phyloP scores from a whole-genome alignment of 768 basidiomycete genomes.

The Paxillus rubicundulus region DNA sequence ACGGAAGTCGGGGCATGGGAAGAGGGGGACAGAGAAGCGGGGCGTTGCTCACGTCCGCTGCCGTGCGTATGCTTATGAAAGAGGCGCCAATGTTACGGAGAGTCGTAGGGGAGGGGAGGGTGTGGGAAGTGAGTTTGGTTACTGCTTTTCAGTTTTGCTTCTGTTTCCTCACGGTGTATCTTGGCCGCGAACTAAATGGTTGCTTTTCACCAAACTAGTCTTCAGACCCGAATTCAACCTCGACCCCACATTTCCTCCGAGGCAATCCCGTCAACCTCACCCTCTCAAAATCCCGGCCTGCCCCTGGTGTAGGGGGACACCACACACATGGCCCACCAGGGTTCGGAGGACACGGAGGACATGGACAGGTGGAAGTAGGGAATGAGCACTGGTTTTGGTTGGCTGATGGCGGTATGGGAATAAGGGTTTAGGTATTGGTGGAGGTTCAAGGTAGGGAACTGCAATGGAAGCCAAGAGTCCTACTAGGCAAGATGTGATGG shows the following conservation, averaged over 20 bases:
- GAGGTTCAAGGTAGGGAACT: neutral
- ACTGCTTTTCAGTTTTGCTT: neutral
- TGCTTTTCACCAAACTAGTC: constrained; percentile 8
- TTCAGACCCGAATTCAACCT: constrained; percentile 6
- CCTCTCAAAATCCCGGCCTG: constrained; percentile 7
- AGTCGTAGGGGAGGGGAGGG: constrained; percentile 47
- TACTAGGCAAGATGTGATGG: too few relatives aligned
- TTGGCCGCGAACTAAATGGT: neutral
- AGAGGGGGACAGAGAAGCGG: neutral
- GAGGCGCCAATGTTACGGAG: constrained; percentile 36
- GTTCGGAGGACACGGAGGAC: constrained; percentile 17
- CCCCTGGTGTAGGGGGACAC: constrained; percentile 11
- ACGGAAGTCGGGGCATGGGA: neutral
- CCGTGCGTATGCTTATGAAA: constrained; percentile 44
- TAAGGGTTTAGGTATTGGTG: neutral
- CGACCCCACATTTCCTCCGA: constrained; percentile 7
- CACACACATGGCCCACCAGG: constrained; percentile 14
- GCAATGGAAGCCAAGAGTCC: too few relatives aligned
- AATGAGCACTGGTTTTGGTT: constrained; percentile 28
- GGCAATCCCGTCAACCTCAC: constrained; percentile 11
- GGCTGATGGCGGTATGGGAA: constrained; percentile 7
- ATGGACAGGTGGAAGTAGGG: constrained; percentile 12
- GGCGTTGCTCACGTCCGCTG: constrained; percentile 41
- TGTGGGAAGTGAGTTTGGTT: constrained; percentile 52
- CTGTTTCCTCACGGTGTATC: neutral